A percentile compares a stretch with the other conserved stretches of the same genome.
Conservation (phyloP, 164 flowering plant genomes). For the Warburgia ugandensis region DNA sequence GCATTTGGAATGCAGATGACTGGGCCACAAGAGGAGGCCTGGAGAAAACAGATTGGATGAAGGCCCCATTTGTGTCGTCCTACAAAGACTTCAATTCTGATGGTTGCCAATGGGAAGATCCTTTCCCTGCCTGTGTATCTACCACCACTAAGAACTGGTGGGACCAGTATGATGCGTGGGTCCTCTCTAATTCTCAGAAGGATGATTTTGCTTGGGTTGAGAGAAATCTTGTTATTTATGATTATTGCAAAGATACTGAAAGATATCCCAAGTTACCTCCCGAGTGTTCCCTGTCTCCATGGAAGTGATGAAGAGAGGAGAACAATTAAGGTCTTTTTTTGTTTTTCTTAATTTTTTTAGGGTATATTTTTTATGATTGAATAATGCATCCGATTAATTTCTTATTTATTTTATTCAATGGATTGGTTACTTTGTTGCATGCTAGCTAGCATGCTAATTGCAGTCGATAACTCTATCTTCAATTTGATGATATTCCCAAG, state of each 20-base stretch:
- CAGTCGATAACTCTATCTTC: no score
- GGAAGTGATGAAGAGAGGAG: slow-evolving; percentile 46
- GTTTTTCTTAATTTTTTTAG: no score
- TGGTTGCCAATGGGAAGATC: slow-evolving; percentile 86
- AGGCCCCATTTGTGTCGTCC: slow-evolving; percentile 87
- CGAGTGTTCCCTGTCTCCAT: slow-evolving; percentile 76
- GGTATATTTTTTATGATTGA: no score
- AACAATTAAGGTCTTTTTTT: no score
- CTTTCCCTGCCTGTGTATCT: slow-evolving; percentile 75
- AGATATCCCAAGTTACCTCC: slow-evolving; percentile 51
- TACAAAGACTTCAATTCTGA: slow-evolving; percentile 78
- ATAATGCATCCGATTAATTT: no score
- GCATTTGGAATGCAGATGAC: slow-evolving; percentile 96
- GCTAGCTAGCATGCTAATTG: no score
- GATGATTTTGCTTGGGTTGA: slow-evolving; percentile 79
- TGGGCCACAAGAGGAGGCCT: slow-evolving; percentile 99
- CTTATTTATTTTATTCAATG: no score
- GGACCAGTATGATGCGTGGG: slow-evolving; percentile 85
- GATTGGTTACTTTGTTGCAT: no score
- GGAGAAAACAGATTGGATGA: no score
- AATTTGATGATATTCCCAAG: no score
- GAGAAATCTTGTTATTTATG: slow-evolving; percentile 78
- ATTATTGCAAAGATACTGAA: slow-evolving; percentile 67
- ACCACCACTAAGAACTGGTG: slow-evolving; percentile 85
- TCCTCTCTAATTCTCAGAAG: slow-evolving; percentile 51